Evolutionary conservation across 2,329 filamentous ascomycete species (phyloP).

Genomic region (Beauveria brongniartii): DNA sequence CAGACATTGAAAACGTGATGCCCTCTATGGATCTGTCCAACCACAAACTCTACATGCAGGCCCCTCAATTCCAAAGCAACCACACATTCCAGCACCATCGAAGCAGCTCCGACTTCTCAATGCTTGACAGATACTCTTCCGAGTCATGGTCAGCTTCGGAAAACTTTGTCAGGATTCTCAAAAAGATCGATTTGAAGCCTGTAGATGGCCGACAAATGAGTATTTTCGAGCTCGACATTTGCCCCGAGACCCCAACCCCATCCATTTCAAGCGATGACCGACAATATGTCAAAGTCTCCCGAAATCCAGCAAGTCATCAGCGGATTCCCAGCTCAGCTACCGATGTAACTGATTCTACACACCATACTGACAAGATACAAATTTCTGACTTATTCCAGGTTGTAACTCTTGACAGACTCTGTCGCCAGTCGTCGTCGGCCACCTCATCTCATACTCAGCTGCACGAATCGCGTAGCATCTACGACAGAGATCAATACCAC

Average conservation of each 20-base stretch:
- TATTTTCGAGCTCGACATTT: neutral
- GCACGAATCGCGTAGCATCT: neutral
- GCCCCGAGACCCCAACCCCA: slow-evolving; percentile 1
- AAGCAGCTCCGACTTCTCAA: neutral
- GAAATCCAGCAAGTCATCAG: neutral
- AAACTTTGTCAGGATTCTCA: neutral
- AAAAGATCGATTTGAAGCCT: neutral
- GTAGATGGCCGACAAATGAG: slow-evolving; percentile 4
- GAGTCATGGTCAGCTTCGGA: neutral
- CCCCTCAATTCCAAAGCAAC: neutral
- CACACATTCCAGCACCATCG: neutral
- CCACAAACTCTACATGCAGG: neutral
- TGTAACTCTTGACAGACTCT: neutral
- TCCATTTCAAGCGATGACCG: neutral
- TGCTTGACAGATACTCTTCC: neutral
- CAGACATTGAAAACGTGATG: neutral
- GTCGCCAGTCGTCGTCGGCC: neutral
- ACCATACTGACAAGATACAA: neutral
- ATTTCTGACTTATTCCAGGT: neutral
- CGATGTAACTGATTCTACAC: neutral
- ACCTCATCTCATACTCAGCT: neutral
- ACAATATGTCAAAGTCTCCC: neutral
- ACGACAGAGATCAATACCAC: neutral
- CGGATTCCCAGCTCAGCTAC: neutral
- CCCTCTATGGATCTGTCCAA: neutral